Conservation (phyloP, 805 yeast genomes). For the Myxozyma geophila region DNA sequence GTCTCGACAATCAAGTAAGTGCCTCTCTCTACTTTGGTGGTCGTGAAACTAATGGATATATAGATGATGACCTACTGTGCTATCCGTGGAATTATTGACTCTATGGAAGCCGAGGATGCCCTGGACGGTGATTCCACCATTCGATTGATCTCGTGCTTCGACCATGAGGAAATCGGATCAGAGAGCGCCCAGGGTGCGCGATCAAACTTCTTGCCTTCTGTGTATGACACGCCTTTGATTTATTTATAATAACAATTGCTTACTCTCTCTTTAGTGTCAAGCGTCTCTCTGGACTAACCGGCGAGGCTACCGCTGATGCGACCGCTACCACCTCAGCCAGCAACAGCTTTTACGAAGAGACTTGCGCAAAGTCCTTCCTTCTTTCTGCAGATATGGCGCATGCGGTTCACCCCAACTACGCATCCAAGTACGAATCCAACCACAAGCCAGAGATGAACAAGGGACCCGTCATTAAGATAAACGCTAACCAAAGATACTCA, state of each 20-base stretch:
- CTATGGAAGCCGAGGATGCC: constrained; percentile 47
- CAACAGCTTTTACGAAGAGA: constrained; percentile 32
- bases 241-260: too few relatives aligned
- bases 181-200: constrained; percentile 96
- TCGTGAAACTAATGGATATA: not conserved
- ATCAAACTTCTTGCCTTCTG: constrained; percentile 83
- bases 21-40: not conserved
- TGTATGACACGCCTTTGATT: constrained; percentile 39
- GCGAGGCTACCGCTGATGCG: constrained; percentile 44
- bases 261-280: constrained; percentile 18
- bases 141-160: constrained; percentile 80
- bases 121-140: constrained; percentile 60
- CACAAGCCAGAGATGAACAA: constrained; percentile 81
- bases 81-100: constrained; percentile 65
- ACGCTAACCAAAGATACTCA: constrained; percentile 94
- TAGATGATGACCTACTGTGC: constrained; percentile 68
- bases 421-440: constrained; percentile 69
- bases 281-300: constrained; percentile 30
- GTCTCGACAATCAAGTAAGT: constrained; percentile 83
- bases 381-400: constrained; percentile 96
- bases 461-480: constrained; percentile 92
- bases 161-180: constrained; percentile 96
- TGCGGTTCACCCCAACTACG: constrained; percentile 93
- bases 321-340: constrained; percentile 6
- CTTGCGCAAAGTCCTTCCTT: constrained; percentile 68